Evolutionary conservation across 2,329 filamentous ascomycete species (phyloP).

Genomic region (Colletotrichum endophyticum): DNA sequence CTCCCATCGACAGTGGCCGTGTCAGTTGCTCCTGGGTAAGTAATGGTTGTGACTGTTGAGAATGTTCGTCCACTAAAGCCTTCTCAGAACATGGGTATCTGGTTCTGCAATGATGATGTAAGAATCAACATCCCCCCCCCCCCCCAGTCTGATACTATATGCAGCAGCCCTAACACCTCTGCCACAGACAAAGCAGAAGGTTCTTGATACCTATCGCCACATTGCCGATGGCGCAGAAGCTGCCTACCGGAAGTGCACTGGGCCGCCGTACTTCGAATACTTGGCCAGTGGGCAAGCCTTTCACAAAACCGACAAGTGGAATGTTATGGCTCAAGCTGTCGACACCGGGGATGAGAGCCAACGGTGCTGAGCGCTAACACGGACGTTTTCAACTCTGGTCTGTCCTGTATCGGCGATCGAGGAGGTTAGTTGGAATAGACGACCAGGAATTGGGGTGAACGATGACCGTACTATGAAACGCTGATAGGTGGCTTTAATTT

Average conservation of each 20-base stretch:
- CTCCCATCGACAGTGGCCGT: background rate
- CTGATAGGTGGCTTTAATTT: background rate
- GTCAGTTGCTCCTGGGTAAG: background rate
- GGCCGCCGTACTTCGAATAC: background rate
- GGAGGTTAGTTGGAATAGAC: background rate
- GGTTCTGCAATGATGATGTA: background rate
- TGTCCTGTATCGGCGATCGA: background rate
- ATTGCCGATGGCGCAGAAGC: background rate
- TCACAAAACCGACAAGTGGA: background rate
- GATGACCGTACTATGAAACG: rapidly evolving
- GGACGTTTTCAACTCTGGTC: background rate
- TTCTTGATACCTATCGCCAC: background rate
- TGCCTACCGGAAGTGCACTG: background rate
- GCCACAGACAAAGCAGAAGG: background rate
- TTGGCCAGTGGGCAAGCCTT: background rate
- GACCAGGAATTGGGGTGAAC: background rate
- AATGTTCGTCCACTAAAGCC: background rate
- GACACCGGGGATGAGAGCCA: background rate
- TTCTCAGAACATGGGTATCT: background rate
- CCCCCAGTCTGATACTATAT: background rate
- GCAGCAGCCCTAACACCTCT: background rate
- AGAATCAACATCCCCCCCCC: no score
- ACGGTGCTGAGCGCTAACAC: background rate
- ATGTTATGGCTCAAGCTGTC: background rate
- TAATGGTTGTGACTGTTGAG: background rate